phyloP scores from a whole-genome alignment of 805 yeast species.

The Candida boidinii region DNA sequence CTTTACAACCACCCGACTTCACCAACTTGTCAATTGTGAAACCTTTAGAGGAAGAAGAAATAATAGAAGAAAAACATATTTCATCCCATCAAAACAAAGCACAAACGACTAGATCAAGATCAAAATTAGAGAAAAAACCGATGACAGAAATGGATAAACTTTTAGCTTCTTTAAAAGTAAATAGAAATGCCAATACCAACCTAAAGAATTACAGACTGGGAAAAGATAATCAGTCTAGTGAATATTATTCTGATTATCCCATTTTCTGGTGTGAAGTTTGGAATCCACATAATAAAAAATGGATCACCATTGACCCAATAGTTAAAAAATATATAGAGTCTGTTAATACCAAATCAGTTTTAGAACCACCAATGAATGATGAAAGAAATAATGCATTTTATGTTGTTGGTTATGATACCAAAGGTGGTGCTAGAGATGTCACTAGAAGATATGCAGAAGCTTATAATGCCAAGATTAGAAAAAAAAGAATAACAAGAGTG shows the following conservation, averaged over 20 bases:
- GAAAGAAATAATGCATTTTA: conserved; percentile 55
- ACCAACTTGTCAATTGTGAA: conserved; percentile 29
- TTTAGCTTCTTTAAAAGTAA: conserved; percentile 18
- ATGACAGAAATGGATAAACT: conserved; percentile 13
- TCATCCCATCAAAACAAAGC: conserved; percentile 1
- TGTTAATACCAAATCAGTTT: conserved; percentile 38
- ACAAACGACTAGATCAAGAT: conserved; percentile 2
- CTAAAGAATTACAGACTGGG: conserved; percentile 7
- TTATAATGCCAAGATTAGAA: conserved; percentile 68
- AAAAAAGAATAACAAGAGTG: conserved; percentile 60
- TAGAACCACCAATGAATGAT: conserved; percentile 60
- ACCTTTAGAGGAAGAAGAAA: conserved; percentile 12
- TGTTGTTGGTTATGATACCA: conserved; percentile 66
- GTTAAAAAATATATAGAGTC: conserved; percentile 56
- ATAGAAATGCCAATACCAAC: conserved; percentile 7
- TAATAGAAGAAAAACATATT: conserved; percentile 6
- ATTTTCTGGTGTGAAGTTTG: conserved; percentile 93
- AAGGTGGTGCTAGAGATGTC: conserved; percentile 66
- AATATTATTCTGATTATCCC: conserved; percentile 36
- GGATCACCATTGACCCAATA: conserved; percentile 85
- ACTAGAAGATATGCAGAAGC: conserved; percentile 72
- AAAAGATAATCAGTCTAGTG: conserved; percentile 4
- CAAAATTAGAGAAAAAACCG: conserved; percentile 3
- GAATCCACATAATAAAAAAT: conserved; percentile 61
- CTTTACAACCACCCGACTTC: conserved; percentile 87